A percentile compares a stretch with the other conserved stretches of the same genome.
These are phyloP conservation scores for Yamadazyma olivae DNA, from an alignment of 805 yeast genomes.

Conservation along the genomic window DNA sequence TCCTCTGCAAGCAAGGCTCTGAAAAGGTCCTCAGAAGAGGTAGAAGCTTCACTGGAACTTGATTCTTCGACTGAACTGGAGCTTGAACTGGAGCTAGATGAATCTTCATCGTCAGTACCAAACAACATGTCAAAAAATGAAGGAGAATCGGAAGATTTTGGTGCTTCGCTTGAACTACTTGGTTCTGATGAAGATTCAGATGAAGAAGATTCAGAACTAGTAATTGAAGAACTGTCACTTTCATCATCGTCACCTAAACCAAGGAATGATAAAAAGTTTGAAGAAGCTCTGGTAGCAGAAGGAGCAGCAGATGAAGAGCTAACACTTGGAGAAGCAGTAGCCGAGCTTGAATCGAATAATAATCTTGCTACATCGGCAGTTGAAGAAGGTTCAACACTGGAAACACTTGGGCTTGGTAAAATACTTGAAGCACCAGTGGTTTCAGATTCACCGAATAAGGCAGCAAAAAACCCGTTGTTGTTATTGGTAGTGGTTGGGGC, in stretches of 20 bases:
- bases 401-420: constrained; percentile 4
- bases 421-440: constrained; percentile 2
- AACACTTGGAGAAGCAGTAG: no score
- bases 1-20: background rate
- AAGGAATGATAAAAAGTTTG: constrained; percentile 7
- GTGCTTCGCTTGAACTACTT: constrained; percentile 1
- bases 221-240: background rate
- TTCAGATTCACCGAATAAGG: constrained; percentile 4
- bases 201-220: constrained; percentile 2
- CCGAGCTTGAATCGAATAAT: background rate
- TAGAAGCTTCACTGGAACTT: background rate
- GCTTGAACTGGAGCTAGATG: constrained; percentile 1
- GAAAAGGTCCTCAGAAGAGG: constrained; percentile 1
- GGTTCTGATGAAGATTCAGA: background rate
- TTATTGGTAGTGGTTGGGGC: constrained; percentile 6
- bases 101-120: constrained; percentile 4
- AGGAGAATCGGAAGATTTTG: constrained; percentile 3
- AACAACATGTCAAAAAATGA: constrained; percentile 1
- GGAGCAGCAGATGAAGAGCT: background rate
- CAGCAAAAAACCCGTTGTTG: constrained; percentile 6
- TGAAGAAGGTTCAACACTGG: constrained; percentile 6
- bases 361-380: constrained; percentile 3
- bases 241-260: constrained; percentile 3
- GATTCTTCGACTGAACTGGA: no score
- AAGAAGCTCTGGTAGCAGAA: constrained; percentile 1